These are phyloP conservation scores for Trichocladium uniseriatum DNA, from an alignment of 495 filamentous ascomycete species.

Conservation along the genomic window DNA sequence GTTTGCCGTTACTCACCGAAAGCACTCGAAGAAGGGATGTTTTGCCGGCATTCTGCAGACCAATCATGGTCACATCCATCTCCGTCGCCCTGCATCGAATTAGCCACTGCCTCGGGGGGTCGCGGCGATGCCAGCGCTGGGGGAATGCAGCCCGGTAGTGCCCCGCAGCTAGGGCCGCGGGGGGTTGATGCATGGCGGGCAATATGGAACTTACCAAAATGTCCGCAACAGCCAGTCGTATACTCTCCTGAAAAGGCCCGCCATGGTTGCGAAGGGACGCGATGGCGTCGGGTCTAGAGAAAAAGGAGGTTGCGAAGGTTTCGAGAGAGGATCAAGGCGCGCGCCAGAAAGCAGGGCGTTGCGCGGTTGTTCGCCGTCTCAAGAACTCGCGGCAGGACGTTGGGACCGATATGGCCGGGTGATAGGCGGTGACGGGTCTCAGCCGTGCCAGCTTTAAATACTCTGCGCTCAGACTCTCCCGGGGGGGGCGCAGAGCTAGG, in stretches of 20 bases:
- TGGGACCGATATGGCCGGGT: slow-evolving; percentile 11
- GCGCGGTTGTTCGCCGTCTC: slow-evolving; percentile 7
- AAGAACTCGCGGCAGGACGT: slow-evolving; percentile 4
- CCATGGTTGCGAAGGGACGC: slow-evolving; percentile 27
- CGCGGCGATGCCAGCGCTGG: slow-evolving; percentile 2
- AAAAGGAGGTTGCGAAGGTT: slow-evolving; percentile 10
- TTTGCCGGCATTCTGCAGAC: slow-evolving; percentile 96
- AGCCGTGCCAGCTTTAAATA: slow-evolving; percentile 24
- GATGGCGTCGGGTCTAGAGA: background rate
- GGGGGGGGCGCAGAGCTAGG: slow-evolving; percentile 27
- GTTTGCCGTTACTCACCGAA: slow-evolving; percentile 61
- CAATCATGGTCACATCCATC: slow-evolving; percentile 99
- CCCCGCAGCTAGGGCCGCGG: slow-evolving; percentile 10
- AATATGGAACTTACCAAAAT: slow-evolving; percentile 72
- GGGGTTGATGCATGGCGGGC: background rate
- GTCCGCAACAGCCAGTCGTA: slow-evolving; percentile 98
- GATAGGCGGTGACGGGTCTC: slow-evolving; percentile 18
- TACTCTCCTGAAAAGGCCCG: slow-evolving; percentile 64
- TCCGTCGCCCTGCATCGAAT: slow-evolving; percentile 72
- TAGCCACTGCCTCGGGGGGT: slow-evolving; percentile 12
- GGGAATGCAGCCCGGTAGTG: slow-evolving; percentile 10
- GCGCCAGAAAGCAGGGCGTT: slow-evolving; percentile 4
- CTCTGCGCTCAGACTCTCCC: slow-evolving; percentile 29
- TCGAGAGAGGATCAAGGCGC: background rate
- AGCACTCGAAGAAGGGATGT: slow-evolving; percentile 89